Percentiles rank a stretch among this genome's conserved stretches.
phyloP scores from a whole-genome alignment of 2,329 filamentous ascomycete genomes.

The Colletotrichum lindemuthianum region DNA sequence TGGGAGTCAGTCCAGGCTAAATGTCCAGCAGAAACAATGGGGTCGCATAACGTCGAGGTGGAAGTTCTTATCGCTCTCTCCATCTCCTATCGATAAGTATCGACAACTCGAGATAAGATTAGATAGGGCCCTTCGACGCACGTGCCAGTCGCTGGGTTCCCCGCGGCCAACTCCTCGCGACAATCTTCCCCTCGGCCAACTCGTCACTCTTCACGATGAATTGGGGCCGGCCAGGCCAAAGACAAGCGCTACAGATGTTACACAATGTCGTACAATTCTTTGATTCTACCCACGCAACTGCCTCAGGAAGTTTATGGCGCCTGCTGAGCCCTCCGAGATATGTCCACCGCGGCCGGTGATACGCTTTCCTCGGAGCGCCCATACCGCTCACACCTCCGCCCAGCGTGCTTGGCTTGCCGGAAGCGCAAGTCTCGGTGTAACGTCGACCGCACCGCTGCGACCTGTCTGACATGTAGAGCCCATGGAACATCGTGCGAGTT shows the following conservation, averaged over 20 bases:
- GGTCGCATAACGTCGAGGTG: no score
- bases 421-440: slow-evolving; percentile 71
- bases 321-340: background rate
- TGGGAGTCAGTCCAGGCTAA: no score
- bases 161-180: background rate
- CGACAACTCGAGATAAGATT: no score
- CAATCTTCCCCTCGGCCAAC: background rate
- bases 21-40: no score
- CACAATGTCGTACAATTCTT: slow-evolving; percentile 1
- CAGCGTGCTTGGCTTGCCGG: slow-evolving; percentile 69
- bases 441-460: slow-evolving; percentile 60
- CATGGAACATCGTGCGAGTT: slow-evolving; percentile 68
- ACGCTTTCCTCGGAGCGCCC: slow-evolving; percentile 51
- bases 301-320: no score
- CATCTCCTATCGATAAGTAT: no score
- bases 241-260: no score
- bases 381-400: slow-evolving; percentile 70
- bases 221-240: no score
- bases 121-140: no score
- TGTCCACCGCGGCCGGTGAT: slow-evolving; percentile 16
- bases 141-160: no score
- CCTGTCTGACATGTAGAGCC: slow-evolving; percentile 67
- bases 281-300: background rate
- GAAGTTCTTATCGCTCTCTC: no score
- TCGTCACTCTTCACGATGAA: no score